Base-by-base conservation (phyloP, 2,329 filamentous ascomycete species). In the Exophiala alcalophila region DNA sequence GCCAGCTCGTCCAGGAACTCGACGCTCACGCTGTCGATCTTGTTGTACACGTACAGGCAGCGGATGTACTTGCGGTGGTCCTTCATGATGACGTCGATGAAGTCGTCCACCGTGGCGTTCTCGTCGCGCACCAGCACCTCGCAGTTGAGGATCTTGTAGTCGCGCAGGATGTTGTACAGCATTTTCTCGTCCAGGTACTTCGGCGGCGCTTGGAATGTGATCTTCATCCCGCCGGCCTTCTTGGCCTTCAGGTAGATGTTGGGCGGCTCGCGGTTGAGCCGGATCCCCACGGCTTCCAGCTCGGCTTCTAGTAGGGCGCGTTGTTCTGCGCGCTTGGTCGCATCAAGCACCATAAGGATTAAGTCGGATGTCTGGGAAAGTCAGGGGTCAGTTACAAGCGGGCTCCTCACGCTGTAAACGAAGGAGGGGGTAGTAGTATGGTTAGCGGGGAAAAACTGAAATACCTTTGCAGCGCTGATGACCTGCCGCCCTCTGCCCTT, bases 21-120 rank as follows among this genome's bases (percentile, higher is more conserved):
- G 54, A 98, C 78, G 28, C 85, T 91, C 48, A 98, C 86, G 64
- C 81, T 84, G 70, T 98, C 92, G 69, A 98, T 94, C 71, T 98
- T 98, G 83, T 98, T 98, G 81, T 98, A 98, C 21, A 97, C 91
- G 69, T 98, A 98, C 21, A 98, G 76, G 61, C 81, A 84, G 62
- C 79, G 78, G 72, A 98, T 96, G 73, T 98, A 98, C 67, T 94
- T 98, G 61, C 92, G 77, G 72, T 98, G 92, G 62, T 96, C 88
- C 67, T 92, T 94, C 91, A 97, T 97, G 68, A 98, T 96, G 49
- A 96, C 89, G 65, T 98, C 92, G 70, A 98, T 98, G 65, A 98
- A 86, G 67, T 98, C 91, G 69, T 98, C 92, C 24, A 98, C 89
- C 1, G 92, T 97, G 27, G 85, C 88, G 63, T 94, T 82, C 61